phyloP scores from a whole-genome alignment of 2,329 filamentous ascomycete genomes.

The Atkinsonella hypoxylon region DNA sequence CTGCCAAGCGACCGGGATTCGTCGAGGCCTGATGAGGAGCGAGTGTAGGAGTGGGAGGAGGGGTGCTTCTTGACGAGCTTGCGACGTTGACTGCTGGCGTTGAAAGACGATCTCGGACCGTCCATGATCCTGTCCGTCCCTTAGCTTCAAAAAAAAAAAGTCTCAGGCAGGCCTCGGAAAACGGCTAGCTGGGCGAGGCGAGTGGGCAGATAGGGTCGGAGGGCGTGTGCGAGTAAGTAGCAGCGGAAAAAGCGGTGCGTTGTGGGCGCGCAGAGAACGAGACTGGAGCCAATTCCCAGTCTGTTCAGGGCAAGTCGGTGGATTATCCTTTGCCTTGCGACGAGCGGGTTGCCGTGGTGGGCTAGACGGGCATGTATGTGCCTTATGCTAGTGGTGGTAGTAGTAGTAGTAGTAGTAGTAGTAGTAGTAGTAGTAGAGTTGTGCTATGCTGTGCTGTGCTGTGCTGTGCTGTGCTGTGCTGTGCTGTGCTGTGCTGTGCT shows the following conservation, averaged over 20 bases:
- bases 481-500: too few relatives aligned
- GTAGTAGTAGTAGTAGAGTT: too few relatives aligned
- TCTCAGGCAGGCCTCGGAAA: constrained; percentile 11
- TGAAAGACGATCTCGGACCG: constrained; percentile 29
- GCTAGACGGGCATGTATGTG: neutral
- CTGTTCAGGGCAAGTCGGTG: too few relatives aligned
- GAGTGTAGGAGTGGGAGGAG: constrained; percentile 27
- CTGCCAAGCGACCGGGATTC: constrained; percentile 47
- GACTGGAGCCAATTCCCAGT: too few relatives aligned
- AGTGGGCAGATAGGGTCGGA: neutral
- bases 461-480: neutral
- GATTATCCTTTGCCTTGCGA: too few relatives aligned
- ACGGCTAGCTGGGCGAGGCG: constrained; percentile 4
- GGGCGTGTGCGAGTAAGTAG: too few relatives aligned
- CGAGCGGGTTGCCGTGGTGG: too few relatives aligned
- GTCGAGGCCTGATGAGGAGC: constrained; percentile 39
- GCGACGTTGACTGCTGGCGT: constrained; percentile 42
- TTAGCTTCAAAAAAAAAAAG: constrained; percentile 9
- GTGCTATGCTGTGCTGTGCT: neutral
- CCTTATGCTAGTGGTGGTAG: too few relatives aligned
- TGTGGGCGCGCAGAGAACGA: too few relatives aligned
- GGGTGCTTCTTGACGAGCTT: constrained; percentile 52
- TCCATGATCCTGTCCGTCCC: constrained; percentile 31
- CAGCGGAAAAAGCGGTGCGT: too few relatives aligned
- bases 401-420: too few relatives aligned